Conservation (phyloP, 495 filamentous ascomycete genomes). For the Lasiosphaeria miniovina region DNA sequence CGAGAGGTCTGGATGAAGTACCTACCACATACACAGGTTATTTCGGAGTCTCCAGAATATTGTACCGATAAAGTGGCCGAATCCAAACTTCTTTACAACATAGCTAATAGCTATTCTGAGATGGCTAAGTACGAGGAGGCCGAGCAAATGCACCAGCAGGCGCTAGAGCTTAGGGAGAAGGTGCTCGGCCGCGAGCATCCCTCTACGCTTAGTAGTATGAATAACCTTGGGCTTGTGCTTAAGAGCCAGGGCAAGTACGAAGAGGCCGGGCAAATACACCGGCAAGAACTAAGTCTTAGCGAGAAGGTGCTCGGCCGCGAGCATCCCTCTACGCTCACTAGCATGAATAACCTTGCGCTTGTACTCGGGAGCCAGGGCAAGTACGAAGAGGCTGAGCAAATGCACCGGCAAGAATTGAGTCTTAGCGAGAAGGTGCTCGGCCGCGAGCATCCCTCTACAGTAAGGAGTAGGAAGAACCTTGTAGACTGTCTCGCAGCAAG, state of each 20-base stretch:
- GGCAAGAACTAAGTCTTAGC: not conserved
- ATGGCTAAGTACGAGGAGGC: not conserved
- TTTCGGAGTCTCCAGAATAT: no score
- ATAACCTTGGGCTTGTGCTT: not conserved
- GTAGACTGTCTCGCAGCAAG: no score
- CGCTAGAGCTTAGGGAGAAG: not conserved
- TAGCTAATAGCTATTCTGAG: not conserved
- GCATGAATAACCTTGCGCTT: not conserved
- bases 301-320: slow-evolving; percentile 10
- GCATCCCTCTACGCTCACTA: slow-evolving; percentile 1
- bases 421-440: slow-evolving; percentile 2
- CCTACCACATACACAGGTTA: no score
- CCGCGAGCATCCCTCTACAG: not conserved
- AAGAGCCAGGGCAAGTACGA: not conserved
- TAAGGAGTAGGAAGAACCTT: no score
- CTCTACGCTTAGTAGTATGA: not conserved
- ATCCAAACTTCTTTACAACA: no score
- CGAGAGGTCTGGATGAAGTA: no score
- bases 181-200: slow-evolving; percentile 11
- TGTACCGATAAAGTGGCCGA: no score
- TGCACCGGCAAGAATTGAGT: not conserved
- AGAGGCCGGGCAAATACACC: slow-evolving; percentile 3
- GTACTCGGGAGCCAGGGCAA: not conserved
- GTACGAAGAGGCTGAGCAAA: slow-evolving; percentile 3
- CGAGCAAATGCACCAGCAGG: not conserved